phyloP scores from a whole-genome alignment of 116 monocot species.

The Zostera marina region DNA sequence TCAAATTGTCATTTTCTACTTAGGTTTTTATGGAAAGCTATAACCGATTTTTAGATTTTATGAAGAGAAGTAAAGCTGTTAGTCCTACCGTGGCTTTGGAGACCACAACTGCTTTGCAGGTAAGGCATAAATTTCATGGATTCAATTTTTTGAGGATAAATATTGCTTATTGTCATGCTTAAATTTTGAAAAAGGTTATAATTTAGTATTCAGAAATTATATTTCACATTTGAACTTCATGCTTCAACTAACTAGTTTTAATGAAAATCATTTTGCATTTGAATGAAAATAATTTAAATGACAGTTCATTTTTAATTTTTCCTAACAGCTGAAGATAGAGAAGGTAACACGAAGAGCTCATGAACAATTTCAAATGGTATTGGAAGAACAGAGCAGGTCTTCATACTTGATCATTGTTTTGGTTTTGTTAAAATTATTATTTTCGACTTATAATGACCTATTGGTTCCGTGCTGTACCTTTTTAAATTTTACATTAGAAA shows the following conservation, averaged over 20 bases:
- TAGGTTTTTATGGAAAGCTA: conserved; percentile 49
- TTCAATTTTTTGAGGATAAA: conserved; percentile 1
- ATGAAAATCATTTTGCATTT: background rate
- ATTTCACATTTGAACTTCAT: background rate
- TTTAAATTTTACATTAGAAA: background rate
- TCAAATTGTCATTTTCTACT: background rate
- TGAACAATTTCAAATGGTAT: conserved; percentile 83
- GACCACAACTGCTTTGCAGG: conserved; percentile 95
- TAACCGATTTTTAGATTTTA: conserved; percentile 71
- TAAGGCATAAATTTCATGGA: conserved; percentile 9
- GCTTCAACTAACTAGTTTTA: background rate
- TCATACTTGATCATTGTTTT: background rate
- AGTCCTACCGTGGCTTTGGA: conserved; percentile 80
- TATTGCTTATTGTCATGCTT: background rate
- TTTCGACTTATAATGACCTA: too few species aligned
- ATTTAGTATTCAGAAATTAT: too few species aligned
- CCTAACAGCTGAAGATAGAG: conserved; percentile 72
- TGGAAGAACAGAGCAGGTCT: conserved; percentile 87
- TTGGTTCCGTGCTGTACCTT: background rate
- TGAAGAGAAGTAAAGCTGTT: conserved; percentile 89
- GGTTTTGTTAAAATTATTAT: background rate
- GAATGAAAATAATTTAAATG: background rate
- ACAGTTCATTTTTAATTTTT: conserved; percentile 1
- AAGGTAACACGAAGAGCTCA: conserved; percentile 86
- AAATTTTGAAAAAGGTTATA: background rate